phyloP scores from a whole-genome alignment of 345 rosid species.

The Eucalyptus lansdowneana region DNA sequence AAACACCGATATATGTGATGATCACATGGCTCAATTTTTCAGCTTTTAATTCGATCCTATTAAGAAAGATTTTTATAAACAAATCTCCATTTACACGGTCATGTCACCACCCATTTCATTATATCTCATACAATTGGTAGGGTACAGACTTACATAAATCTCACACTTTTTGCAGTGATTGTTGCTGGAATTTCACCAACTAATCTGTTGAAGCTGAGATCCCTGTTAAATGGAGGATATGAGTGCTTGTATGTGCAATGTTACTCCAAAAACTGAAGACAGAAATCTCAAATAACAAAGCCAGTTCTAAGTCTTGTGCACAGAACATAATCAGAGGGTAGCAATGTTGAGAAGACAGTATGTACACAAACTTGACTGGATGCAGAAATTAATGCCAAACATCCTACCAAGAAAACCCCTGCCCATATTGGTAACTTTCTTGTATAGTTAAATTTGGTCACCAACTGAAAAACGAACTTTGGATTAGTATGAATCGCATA shows the following conservation, averaged over 20 bases:
- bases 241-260: not conserved
- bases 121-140: not conserved
- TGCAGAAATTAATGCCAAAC: not conserved
- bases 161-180: slow-evolving; percentile 9
- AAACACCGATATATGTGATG: not conserved
- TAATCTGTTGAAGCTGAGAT: slow-evolving; percentile 55
- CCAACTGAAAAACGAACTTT: not conserved
- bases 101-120: not conserved
- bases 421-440: not conserved
- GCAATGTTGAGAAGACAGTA: not conserved
- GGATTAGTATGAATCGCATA: not conserved
- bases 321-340: not conserved
- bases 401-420: not conserved
- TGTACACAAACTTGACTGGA: not conserved
- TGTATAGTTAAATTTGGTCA: not conserved
- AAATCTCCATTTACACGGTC: not conserved
- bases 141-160: slow-evolving; percentile 29
- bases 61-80: not conserved
- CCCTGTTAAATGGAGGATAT: slow-evolving; percentile 14
- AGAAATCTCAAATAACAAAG: not conserved
- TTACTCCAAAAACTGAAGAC: not conserved
- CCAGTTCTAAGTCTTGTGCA: not conserved
- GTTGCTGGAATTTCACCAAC: slow-evolving; percentile 28
- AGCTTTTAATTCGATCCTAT: not conserved
- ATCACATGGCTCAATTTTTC: not conserved